Base-by-base conservation (phyloP, 2,329 filamentous ascomycete genomes). In the Alternaria panax region DNA sequence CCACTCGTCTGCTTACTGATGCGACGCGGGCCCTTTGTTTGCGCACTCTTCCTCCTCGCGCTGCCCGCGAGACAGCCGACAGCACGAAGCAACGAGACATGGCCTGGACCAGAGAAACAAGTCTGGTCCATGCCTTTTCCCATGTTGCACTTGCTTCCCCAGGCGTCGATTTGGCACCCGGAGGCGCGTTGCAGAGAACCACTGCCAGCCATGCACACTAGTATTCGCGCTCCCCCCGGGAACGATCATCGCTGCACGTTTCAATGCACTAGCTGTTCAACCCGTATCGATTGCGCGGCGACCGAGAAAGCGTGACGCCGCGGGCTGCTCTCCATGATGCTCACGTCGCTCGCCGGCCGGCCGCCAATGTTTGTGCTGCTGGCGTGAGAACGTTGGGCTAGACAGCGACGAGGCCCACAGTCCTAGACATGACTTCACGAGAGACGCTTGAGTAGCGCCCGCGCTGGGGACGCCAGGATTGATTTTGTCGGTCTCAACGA, bases 281-380 rank as follows among this genome's bases (percentile, higher is more conserved):
- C 47, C 30, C 56, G 51, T 70, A 70, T 69, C 67, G 68, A 71
- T 71, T 70, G 64, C 68, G 63, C 54, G 64, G 56, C 54, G 56
- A 57, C 61, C 30, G 24, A 36, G 47, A 24, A 34, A 45, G 24
- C 9, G 28, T 32, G 6, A 32, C 28, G 28, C 45, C 28, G 4
- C 28, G 7, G 18, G 16, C 45, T 16, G 16, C 9, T 24, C 18
- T 53, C 40, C 22, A 53, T 45, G 8, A 45, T 57, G 24, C 24
- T 20, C 22, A 25, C 4, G 47, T 54, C 54, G 43, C 53, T 38
- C 30, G 25, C 34, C 46, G 48, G 36, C 41, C 41, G 53, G 50
- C 54, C 30, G 46, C 54, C 9, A 4, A 14, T 12, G 38, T 36
- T 20, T 41, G 16, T n/a, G 14, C 18, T 50, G 45, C 53, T 45